Conservation (phyloP, 805 yeast genomes). For the Torulaspora gathmanii region DNA sequence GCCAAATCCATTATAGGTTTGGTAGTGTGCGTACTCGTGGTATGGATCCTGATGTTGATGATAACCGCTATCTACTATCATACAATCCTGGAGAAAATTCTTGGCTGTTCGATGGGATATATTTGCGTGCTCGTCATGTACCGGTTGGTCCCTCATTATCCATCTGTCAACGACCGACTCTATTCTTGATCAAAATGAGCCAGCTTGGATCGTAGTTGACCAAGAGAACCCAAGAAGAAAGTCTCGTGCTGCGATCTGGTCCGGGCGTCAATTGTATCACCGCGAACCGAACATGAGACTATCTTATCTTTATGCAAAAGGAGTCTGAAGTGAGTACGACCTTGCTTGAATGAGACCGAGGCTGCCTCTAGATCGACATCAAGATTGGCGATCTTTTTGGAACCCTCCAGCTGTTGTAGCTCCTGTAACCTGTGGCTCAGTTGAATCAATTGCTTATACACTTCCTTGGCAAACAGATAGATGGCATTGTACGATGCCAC, state of each 20-base stretch:
- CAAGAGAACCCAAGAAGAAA: constrained; percentile 24
- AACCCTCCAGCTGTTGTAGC: constrained; percentile 15
- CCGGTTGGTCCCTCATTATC: constrained; percentile 21
- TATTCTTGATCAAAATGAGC: constrained; percentile 14
- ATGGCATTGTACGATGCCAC: constrained; percentile 18
- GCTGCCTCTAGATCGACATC: constrained; percentile 22
- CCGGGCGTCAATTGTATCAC: constrained; percentile 8
- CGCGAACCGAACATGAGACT: constrained; percentile 17
- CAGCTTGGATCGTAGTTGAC: constrained; percentile 19
- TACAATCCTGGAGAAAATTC: constrained; percentile 64
- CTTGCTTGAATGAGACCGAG: constrained; percentile 13
- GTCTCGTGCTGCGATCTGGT: constrained; percentile 14
- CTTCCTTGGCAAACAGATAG: constrained; percentile 28
- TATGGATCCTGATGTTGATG: constrained; percentile 56
- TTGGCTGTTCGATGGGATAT: constrained; percentile 65
- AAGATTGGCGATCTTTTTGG: constrained; percentile 16
- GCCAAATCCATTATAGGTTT: constrained; percentile 6
- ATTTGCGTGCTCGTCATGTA: constrained; percentile 47
- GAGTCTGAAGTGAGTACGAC: constrained; percentile 14
- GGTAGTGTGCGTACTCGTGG: constrained; percentile 18
- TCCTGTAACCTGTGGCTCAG: constrained; percentile 15
- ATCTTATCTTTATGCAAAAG: constrained; percentile 18
- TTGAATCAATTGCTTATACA: constrained; percentile 20
- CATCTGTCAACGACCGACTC: constrained; percentile 5
- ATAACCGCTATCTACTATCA: constrained; percentile 85